A percentile compares a stretch with the other conserved stretches of the same genome.
These are phyloP conservation scores for Botryotinia calthae DNA, from an alignment of 2,329 filamentous ascomycete genomes.

Conservation along the genomic window DNA sequence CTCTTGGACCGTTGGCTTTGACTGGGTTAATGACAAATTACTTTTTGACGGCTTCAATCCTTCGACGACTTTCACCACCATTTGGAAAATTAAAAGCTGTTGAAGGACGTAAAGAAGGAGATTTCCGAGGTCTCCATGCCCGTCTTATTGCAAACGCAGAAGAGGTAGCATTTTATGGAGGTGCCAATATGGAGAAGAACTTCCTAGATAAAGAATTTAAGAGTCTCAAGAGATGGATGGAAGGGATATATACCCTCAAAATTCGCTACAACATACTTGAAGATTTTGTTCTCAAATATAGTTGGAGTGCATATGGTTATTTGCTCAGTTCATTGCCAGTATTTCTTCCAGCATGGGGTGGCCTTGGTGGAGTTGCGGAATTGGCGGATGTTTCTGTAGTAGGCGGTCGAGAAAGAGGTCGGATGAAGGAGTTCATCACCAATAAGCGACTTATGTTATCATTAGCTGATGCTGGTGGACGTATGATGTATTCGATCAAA, in stretches of 20 bases:
- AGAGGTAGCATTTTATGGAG: conserved; percentile 96
- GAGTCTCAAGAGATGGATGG: conserved; percentile 94
- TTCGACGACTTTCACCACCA: conserved; percentile 84
- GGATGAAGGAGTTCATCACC: conserved; percentile 98
- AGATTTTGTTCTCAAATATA: conserved; percentile 97
- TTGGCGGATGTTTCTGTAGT: conserved; percentile 51
- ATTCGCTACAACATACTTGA: conserved; percentile 99
- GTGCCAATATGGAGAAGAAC: conserved; percentile 89
- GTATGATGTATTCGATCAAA: conserved; percentile 99
- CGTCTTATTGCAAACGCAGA: conserved; percentile 94
- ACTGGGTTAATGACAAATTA: conserved; percentile 89
- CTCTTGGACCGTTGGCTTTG: conserved; percentile 82
- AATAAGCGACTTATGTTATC: conserved; percentile 99
- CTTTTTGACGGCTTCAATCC: conserved; percentile 85
- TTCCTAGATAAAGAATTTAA: conserved; percentile 91
- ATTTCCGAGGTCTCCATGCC: conserved; percentile 88
- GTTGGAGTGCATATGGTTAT: conserved; percentile 97
- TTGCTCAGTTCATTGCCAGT: conserved; percentile 88
- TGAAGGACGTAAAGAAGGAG: conserved; percentile 90
- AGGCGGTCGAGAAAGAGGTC: conserved; percentile 68
- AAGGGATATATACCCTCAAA: conserved; percentile 95
- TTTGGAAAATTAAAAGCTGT: conserved; percentile 97
- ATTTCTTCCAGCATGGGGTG: conserved; percentile 92
- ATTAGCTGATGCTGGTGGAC: conserved; percentile 88
- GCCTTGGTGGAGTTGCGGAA: conserved; percentile 71